Percentiles rank a stretch among this genome's conserved stretches.
These are phyloP conservation scores for Aspergillus eucalypticola DNA, from an alignment of 2,329 filamentous ascomycete genomes.

Conservation along the genomic window DNA sequence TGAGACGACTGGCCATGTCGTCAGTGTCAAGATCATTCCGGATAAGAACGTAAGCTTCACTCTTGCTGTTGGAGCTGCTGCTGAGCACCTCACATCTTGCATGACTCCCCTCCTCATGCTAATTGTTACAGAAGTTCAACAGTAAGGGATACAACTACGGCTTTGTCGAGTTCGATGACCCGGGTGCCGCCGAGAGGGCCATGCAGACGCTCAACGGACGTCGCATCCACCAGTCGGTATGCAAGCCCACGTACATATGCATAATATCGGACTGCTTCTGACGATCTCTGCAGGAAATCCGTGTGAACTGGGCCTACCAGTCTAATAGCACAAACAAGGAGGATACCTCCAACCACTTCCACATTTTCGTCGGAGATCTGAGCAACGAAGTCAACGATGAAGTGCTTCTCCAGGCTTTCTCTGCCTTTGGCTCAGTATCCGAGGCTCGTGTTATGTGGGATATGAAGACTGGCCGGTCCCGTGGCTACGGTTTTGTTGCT, in stretches of 20 bases:
- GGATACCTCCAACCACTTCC: conserved; percentile 96
- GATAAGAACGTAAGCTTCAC: conserved; percentile 88
- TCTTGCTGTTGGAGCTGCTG: not conserved
- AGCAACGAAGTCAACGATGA: conserved; percentile 99
- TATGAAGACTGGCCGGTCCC: conserved; percentile 98
- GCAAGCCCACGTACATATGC: conserved; percentile 32
- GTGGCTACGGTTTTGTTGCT: conserved; percentile 96
- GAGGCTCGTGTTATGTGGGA: conserved; percentile 99
- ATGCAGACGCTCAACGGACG: conserved; percentile 97
- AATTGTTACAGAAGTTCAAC: conserved; percentile 51
- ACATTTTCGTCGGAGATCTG: conserved; percentile 96
- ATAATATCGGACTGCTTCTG: conserved; percentile 13
- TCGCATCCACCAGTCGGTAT: conserved; percentile 90
- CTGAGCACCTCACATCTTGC: not conserved
- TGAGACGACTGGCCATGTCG: conserved; percentile 96
- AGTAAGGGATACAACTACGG: conserved; percentile 98
- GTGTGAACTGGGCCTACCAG: conserved; percentile 99
- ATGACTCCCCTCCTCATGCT: conserved; percentile 15
- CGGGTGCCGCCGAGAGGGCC: conserved; percentile 90
- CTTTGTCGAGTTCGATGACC: conserved; percentile 98
- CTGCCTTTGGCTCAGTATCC: conserved; percentile 90
- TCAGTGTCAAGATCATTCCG: conserved; percentile 98
- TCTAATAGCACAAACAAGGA: conserved; percentile 93
- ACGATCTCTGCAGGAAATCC: conserved; percentile 72
- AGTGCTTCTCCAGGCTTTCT: conserved; percentile 88